Conservation (phyloP, 208 protist species). For the Trypanosoma lewisi region DNA sequence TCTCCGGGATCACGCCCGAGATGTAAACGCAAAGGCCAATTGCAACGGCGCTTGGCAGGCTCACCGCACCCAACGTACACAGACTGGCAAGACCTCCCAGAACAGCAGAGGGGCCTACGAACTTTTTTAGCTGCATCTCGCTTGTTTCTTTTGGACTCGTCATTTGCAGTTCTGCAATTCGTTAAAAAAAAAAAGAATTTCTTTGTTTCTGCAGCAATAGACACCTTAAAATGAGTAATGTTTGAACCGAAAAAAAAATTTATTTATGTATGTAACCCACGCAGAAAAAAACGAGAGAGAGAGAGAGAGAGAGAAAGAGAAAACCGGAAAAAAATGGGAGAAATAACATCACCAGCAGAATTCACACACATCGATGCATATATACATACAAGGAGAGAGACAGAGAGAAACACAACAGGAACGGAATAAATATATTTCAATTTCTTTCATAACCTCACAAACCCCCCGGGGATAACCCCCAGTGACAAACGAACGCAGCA, state of each 20-base stretch:
- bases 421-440: slow-evolving; percentile 5
- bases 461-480: too few relatives aligned
- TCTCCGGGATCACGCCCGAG: slow-evolving; percentile 46
- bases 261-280: too few relatives aligned
- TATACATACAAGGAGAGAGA: slow-evolving; percentile 3
- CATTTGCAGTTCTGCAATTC: too few relatives aligned
- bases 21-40: slow-evolving; percentile 35
- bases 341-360: slow-evolving; percentile 3
- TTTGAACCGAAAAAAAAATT: not conserved
- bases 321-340: not conserved
- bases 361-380: too few relatives aligned
- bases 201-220: not conserved
- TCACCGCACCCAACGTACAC: not conserved
- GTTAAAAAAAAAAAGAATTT: slow-evolving; percentile 10
- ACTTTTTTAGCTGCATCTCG: not conserved
- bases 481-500: too few relatives aligned
- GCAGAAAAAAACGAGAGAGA: not conserved
- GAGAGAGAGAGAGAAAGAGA: not conserved
- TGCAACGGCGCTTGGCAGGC: not conserved
- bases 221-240: not conserved
- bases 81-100: not conserved
- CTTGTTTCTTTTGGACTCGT: not conserved
- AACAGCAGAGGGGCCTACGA: slow-evolving; percentile 16
- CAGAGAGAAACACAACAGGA: not conserved
- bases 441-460: too few relatives aligned